These are phyloP conservation scores for Boletus coccyginus DNA, from an alignment of 768 basidiomycete genomes.

Conservation along the genomic window DNA sequence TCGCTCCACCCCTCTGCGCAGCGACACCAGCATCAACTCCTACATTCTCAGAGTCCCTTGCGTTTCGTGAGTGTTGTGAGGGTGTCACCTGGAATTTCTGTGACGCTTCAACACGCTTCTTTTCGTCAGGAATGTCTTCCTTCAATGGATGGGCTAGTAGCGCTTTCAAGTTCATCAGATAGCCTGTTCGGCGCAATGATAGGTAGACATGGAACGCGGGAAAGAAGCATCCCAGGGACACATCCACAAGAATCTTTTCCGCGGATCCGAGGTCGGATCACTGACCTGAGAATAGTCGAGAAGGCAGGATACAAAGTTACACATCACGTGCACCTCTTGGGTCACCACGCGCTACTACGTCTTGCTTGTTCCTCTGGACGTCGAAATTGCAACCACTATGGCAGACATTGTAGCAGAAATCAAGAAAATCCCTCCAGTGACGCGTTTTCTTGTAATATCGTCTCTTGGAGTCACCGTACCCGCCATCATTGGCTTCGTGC, in stretches of 20 bases:
- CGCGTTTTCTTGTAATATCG: constrained; percentile 64
- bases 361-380: background rate
- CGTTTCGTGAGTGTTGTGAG: background rate
- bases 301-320: no score
- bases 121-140: constrained; percentile 18
- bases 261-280: no score
- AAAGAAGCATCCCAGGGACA: background rate
- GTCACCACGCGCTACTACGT: background rate
- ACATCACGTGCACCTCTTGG: constrained; percentile 6
- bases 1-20: background rate
- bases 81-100: background rate
- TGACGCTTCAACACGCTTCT: background rate
- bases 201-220: constrained; percentile 5
- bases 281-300: no score
- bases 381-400: constrained; percentile 31
- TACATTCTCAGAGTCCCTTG: background rate
- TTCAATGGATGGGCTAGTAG: constrained; percentile 4
- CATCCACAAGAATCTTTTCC: background rate
- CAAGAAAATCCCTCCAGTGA: constrained; percentile 81
- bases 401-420: constrained; percentile 55
- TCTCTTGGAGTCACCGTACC: constrained; percentile 60
- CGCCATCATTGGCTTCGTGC: constrained; percentile 51
- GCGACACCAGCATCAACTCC: background rate
- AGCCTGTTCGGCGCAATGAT: background rate
- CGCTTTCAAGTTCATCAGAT: constrained; percentile 13